Evolutionary conservation across 805 yeast genomes (phyloP), one percentile per base, ranked within the genome.

Genomic region (Sugiyamaella valdiviana): DNA sequence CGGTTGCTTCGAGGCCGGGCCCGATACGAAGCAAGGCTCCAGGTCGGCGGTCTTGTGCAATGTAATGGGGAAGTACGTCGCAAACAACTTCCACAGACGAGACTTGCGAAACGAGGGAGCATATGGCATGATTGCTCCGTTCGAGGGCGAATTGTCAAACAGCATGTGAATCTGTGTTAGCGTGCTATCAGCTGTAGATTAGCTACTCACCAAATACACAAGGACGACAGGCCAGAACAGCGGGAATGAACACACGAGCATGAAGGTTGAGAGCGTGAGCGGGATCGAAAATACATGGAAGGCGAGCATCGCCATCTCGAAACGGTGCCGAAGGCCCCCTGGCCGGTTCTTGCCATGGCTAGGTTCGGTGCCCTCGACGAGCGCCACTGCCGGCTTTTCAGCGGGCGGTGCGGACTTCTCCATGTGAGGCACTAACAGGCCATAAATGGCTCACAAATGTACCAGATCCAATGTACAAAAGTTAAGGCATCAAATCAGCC

Each of bases 261-360:
- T 72, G 55, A 82, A 80, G 12, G 58, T 42, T 12, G 62, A 49
- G 10, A 61, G 48, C 17, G 77, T 67, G 12, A 73, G 21, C 0
- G 95, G 83, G 24, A 86, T 80, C 4, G 85, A 75, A 15, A 86
- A 72, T 1, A 83, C 76, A 64, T 88, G 96, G 78, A 87, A 76
- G 2, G 85, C 72, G 12, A 87, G 77, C 0, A 80, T 79, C 3
- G 82, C 58, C 0, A 91, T 86, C 55, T 88, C 83, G 15, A 80
- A 58, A 43, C 95, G 67, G 52, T 82, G 70, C 22, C 65, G 45
- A 7, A 24, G 7, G 36, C 26, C 21, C 2, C 21, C 29, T 15
- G 21, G 42, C n/a, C n/a, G n/a, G n/a, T n/a, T n/a, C n/a, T n/a
- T n/a, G n/a, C n/a, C n/a, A n/a, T n/a, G n/a, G n/a, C n/a, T n/a